Base-by-base conservation (phyloP, 2,329 filamentous ascomycete genomes). In the Cercospora berteroae region DNA sequence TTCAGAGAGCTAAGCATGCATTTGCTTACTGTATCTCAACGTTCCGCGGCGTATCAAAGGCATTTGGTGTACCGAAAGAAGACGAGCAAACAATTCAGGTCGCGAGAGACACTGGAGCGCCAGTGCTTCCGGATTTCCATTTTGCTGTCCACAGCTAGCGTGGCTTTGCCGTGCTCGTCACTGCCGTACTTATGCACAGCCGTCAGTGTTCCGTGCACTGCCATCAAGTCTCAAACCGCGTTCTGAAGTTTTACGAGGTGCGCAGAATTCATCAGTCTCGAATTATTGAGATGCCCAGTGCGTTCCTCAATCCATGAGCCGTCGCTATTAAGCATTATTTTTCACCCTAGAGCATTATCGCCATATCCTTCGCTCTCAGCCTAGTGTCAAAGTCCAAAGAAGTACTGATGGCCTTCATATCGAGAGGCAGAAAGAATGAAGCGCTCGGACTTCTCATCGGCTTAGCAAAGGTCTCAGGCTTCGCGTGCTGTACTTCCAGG, bases 391-490 rank as follows among this genome's bases (percentile, higher is more conserved):
- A 63, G 48, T 57, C 61, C 48, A 57, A 44, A 33, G 50, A 57
- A 36, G 48, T 42, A 33, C 61, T 18, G n/a, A 57, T 20, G 33
- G 50, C 31, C 33, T 57, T 63, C 29, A 48, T 27, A 27, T 63
- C 61, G 20, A 63, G 61, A 27, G 61, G 61, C 61, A 63, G 20
- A 42, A 63, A 63, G 50, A 63, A 63, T 13, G 61, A 63, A 39
- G 61, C 61, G 23, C 18, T 57, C 23, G 61, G 61, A 39, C 61
- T 63, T 36, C 44, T 23, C 27, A 44, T 44, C 20, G 61, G 50
- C 50, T 55, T 63, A 42, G 48, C 20, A 29, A 63, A 27, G 10
- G 61, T 20, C 31, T 44, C 31, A 16, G 36, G 12, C 10, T 29
- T 25, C 25, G 25, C 16, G 23, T 20, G 5, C 13, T 25, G 39